Base-by-base conservation (phyloP, 2,329 filamentous ascomycete genomes). In the Trichoderma breve region DNA sequence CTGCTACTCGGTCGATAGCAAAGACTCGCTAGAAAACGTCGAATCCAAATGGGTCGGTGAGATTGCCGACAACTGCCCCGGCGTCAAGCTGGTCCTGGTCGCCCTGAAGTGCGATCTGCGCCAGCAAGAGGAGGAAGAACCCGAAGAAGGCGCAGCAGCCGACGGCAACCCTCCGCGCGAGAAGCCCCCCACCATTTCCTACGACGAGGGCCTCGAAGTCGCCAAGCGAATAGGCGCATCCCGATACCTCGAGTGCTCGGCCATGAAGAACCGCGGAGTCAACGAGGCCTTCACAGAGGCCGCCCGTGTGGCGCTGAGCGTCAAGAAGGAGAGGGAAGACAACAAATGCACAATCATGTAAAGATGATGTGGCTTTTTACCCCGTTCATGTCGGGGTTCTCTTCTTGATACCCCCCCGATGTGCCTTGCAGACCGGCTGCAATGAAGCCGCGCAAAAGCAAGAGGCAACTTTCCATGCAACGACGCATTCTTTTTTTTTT, bases 271-370 rank as follows among this genome's bases (percentile, higher is more conserved):
- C 83, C 90, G 96, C 65, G 96, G 96, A 73, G 97, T 99, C 79
- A 98, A 98, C 83, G 96, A 99, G 83, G 96, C 96, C 57, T 99
- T 99, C 79, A 98, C 96, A 53, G 96, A 99, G 85, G 96, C 96
- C 53, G 95, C 96, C 28, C 92, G 97, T 78, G 96, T 99, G 43
- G 96, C 96, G 15, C 86, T 99, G 71, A 90, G 89, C 76, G 89
- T 92, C 71, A 91, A 88, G 83, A 88, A 89, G 77, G 89, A 89
- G 73, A 87, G 88, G 76, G 89, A 91, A 73, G 87, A 89, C 72
- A 84, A 84, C 74, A 89, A 88, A 78, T 91, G 89, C 80, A 78
- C 79, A 73, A 80, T 91, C 73, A 91, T 91, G 89, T 91, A 82
- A 81, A 57, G 53, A n/a, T 61, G 64, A 3, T 28, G 32, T 18